phyloP scores from a whole-genome alignment of 1,139 yeast species.

The Eremothecium sinecaudum region DNA sequence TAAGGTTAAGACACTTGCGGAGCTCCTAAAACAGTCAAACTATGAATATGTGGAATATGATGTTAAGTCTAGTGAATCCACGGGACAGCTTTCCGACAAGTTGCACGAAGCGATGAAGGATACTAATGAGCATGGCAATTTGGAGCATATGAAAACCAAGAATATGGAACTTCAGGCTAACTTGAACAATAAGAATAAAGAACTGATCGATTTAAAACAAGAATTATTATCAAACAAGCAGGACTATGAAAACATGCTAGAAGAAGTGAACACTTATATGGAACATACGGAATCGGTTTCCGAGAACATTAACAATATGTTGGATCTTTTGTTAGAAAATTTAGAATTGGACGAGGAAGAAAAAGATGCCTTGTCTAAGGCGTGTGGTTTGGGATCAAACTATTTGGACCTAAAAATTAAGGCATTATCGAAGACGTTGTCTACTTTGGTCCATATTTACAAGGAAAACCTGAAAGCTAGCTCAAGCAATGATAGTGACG shows the following conservation, averaged over 20 bases:
- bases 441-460: slow-evolving; percentile 1
- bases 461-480: not conserved
- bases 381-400: slow-evolving; percentile 24
- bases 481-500: no score
- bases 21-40: slow-evolving; percentile 29
- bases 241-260: slow-evolving; percentile 27
- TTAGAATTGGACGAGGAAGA: slow-evolving; percentile 25
- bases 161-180: slow-evolving; percentile 17
- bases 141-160: slow-evolving; percentile 19
- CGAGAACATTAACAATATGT: slow-evolving; percentile 24
- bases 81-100: slow-evolving; percentile 11
- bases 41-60: slow-evolving; percentile 16
- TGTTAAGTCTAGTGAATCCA: slow-evolving; percentile 1
- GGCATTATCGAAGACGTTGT: slow-evolving; percentile 16
- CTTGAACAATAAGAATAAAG: slow-evolving; percentile 12
- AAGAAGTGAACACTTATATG: slow-evolving; percentile 26
- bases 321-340: slow-evolving; percentile 20
- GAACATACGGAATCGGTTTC: slow-evolving; percentile 30
- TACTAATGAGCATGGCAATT: slow-evolving; percentile 21
- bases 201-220: slow-evolving; percentile 14
- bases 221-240: slow-evolving; percentile 22
- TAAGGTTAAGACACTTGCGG: slow-evolving; percentile 30
- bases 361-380: slow-evolving; percentile 23
- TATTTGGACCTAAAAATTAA: slow-evolving; percentile 31
- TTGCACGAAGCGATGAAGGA: slow-evolving; percentile 14